A percentile compares a stretch with the other conserved stretches of the same genome.
Evolutionary conservation across 495 filamentous ascomycete genomes (phyloP).

Genomic region (Schizothecium vesticola): DNA sequence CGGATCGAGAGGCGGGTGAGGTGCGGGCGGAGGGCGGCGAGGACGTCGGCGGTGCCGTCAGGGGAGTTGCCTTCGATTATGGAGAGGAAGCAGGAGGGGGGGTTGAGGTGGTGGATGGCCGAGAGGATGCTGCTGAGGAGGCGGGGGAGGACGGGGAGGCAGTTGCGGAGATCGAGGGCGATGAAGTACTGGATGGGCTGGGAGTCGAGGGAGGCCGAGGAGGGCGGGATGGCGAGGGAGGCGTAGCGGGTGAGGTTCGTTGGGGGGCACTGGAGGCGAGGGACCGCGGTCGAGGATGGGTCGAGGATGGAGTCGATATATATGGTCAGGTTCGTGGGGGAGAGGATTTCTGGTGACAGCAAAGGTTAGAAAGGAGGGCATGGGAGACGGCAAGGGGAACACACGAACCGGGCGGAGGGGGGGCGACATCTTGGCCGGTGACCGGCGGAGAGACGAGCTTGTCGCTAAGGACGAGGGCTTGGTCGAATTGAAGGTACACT

Average conservation of each 20-base stretch:
- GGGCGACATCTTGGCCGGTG: too few species aligned
- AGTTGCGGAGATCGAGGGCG: constrained; percentile 44
- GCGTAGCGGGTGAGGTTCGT: background rate
- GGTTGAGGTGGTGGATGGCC: constrained; percentile 44
- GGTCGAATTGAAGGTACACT: background rate
- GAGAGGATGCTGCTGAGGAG: constrained; percentile 43
- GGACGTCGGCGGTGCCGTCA: constrained; percentile 47
- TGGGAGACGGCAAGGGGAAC: too few species aligned
- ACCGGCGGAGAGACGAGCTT: too few species aligned
- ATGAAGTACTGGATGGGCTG: constrained; percentile 38
- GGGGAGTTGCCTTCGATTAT: constrained; percentile 46
- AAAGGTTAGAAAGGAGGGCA: background rate
- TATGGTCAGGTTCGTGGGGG: background rate
- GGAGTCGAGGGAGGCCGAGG: background rate
- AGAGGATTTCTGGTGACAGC: background rate
- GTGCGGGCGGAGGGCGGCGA: background rate
- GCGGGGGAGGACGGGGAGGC: constrained; percentile 38
- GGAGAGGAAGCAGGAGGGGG: constrained; percentile 43
- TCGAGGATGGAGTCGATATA: background rate
- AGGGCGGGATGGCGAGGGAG: background rate
- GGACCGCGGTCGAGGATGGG: background rate
- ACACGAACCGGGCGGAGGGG: too few species aligned
- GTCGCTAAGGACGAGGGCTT: too few species aligned
- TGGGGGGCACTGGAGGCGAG: background rate
- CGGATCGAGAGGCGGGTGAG: background rate